Conservation (phyloP, 2,329 filamentous ascomycete genomes). For the Fusarium redolens region DNA sequence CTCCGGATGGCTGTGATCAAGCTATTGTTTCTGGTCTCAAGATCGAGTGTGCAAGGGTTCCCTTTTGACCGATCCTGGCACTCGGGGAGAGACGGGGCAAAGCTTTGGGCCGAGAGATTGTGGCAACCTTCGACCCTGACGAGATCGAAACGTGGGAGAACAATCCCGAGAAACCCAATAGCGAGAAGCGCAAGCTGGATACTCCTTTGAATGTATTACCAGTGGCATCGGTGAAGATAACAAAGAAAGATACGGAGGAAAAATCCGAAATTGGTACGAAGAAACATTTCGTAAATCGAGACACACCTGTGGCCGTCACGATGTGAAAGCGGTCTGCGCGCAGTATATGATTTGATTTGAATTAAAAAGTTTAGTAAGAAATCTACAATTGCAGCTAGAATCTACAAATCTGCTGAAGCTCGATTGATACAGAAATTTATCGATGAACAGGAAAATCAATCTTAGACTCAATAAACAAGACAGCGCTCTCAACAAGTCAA, state of each 20-base stretch:
- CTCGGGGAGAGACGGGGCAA: constrained; percentile 65
- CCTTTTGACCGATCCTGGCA: constrained; percentile 65
- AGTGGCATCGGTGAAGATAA: constrained; percentile 49
- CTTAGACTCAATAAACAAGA: too few relatives aligned
- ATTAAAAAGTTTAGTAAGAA: too few relatives aligned
- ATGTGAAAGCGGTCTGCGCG: constrained; percentile 33
- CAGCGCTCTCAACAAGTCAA: background rate
- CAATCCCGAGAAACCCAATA: constrained; percentile 46
- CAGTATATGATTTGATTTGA: background rate
- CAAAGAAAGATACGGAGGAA: constrained; percentile 50
- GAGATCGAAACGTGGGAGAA: constrained; percentile 51
- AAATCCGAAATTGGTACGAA: constrained; percentile 49
- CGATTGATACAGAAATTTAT: too few relatives aligned
- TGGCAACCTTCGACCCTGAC: constrained; percentile 55
- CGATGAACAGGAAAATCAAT: too few relatives aligned
- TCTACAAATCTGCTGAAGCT: too few relatives aligned
- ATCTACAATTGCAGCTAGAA: too few relatives aligned
- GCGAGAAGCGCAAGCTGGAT: constrained; percentile 50
- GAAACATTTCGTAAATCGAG: constrained; percentile 48
- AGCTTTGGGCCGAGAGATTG: constrained; percentile 64
- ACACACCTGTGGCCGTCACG: constrained; percentile 46
- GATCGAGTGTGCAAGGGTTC: constrained; percentile 61
- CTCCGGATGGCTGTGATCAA: constrained; percentile 44
- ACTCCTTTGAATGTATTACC: constrained; percentile 53
- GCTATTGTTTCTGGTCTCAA: constrained; percentile 52